Base-by-base conservation (phyloP, 768 basidiomycete genomes). In the Amanita rimosa region DNA sequence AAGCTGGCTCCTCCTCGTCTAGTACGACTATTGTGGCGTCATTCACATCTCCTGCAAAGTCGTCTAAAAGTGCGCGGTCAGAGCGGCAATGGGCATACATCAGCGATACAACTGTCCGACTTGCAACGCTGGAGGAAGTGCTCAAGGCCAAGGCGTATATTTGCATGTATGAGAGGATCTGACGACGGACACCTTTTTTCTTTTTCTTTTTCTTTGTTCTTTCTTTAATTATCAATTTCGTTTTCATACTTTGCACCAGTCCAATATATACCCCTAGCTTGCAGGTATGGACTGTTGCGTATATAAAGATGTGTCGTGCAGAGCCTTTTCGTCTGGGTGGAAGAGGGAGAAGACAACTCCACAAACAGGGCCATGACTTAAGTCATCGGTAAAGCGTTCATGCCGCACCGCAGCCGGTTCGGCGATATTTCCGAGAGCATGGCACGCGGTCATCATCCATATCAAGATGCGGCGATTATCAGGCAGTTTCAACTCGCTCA, bases 141-240 rank as follows among this genome's bases (percentile, higher is more conserved):
- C 69, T 96, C 59, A 85, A 83, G 63, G 82, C 83, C 51, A 94
- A 87, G 62, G 92, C 93, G 31, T 98, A 96, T 63, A 76, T 96
- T 44, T 91, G 91, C 66, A 92, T 94, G 82, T 91, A 90, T 60
- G 87, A 91, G 67, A 75, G 84, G 47, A 69, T 84, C 57, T 82
- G 56, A 19, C 4, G 17, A 39, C 21, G 38, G 11, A 11, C 38
- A 21, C 5, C 21, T 19, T 39, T 39, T 8, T 39, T 24, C 22
- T 24, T n/a, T n/a, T n/a, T n/a, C n/a, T n/a, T 5, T 22, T 22
- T 22, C 21, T 17, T 38, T 38, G 3, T 38, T 22, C 5, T 22
- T 22, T 22, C 22, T 22, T 5, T 39, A 31, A 31, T 31, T 31
- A 31, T 31, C 11, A 31, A 31, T 1, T 39, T 39, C 38, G 38